Evolutionary conservation across 345 rosid genomes (phyloP), one percentile per base, ranked within the genome.

Genomic region (Mallotus nudiflorus): DNA sequence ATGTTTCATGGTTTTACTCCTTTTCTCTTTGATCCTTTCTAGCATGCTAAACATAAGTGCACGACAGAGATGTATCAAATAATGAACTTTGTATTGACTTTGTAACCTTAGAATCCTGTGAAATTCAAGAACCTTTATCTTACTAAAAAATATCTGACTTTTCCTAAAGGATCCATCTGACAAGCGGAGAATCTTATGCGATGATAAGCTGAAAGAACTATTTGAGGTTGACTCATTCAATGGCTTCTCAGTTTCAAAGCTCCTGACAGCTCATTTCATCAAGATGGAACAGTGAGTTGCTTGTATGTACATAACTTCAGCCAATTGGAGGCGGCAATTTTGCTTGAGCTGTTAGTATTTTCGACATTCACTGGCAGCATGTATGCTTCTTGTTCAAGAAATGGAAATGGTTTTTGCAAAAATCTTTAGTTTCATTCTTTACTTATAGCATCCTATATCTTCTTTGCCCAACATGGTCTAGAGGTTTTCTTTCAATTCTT

Each of bases 201-300:
- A 86, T 44, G 82, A 81, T 65, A 91, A 86, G 86, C 82, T 84
- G 62, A 85, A 80, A 73, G 90, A 86, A 73, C 85, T 85, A 66
- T 86, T 83, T 58, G 88, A 86, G 75, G 87, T 80, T 20, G 88
- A 83, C 69, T 78, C 82, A 22, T 83, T 84, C 75, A 29, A 58
- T 39, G 86, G 88, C 59, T 78, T 80, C 76, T 65, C 82, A 0
- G 81, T 79, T 75, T 61, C 87, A 61, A 77, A 84, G 81, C 84
- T 86, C 71, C 84, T 83, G 70, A 54, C 81, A 14, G 53, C 73
- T 45, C 84, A 82, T 74, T 88, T 83, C 76, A 78, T 84, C 79
- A 86, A 88, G 83, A 67, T 68, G n/a, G 84, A 81, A 68, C 74
- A 80, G 78, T 78, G 77, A 87, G 81, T 67, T 39, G 24, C 54